Base-by-base conservation (phyloP, 2,329 filamentous ascomycete species). In the Ascosphaera apis region DNA sequence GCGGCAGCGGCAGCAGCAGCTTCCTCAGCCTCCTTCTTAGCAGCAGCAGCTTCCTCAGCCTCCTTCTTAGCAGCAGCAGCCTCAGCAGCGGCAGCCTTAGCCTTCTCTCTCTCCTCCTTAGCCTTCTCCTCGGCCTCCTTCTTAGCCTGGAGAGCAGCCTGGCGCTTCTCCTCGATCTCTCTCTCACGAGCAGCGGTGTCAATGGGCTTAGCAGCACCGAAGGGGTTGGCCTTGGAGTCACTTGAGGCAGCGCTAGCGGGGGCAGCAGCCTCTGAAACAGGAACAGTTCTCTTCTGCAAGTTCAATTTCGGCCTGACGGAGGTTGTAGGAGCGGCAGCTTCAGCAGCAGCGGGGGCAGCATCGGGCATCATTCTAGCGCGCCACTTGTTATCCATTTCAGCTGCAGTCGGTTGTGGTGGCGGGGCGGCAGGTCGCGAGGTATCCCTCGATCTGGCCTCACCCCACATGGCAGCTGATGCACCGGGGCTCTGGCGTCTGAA, bases 321-420 rank as follows among this genome's bases (percentile, higher is more conserved):
- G 15, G 71, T 67, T 34, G 66, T 63, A 34, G 60, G 55, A 3
- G 64, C 58, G 28, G 73, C 67, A 12, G 74, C 72, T 34, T 83
- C 81, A 16, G 80, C 73, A 4, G 81, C 72, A 7, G 80, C 78
- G 45, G 76, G 72, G 51, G 75, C 83, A 25, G 66, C 57, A 48
- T 91, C 84, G n/a, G 86, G 81, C 45, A 73, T 77, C 84, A 95
- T 95, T 56, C 69, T 79, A 45, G 68, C 66, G 48, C 88, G 77
- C 88, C 88, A 98, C 58, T 91, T 75, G 59, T 74, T 91, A 53
- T 95, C 88, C 50, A 80, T 71, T 41, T 98, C 88, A 35, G 88
- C 79, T 30, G 88, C 88, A 38, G 80, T 95, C 15, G 78, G 79
- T 52, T 81, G 76, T 12, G 62, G 54, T 38, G 60, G 57, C 36